Evolutionary conservation across 164 flowering plant species (phyloP).

Genomic region (Berberis thunbergii): DNA sequence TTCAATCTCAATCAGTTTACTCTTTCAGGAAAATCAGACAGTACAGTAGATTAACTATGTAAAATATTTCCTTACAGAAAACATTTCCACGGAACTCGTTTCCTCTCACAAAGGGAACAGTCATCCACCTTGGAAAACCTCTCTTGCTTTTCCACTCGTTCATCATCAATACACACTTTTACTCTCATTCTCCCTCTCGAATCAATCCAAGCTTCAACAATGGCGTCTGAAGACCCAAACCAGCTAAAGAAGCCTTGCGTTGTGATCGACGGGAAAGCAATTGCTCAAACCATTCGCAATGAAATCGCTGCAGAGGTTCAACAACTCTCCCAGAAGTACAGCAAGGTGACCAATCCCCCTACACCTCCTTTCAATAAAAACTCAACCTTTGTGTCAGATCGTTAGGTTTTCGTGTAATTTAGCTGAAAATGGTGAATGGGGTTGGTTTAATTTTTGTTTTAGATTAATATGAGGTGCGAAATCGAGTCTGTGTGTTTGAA

Average conservation of each 20-base stretch:
- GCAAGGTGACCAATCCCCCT: slow-evolving; percentile 39
- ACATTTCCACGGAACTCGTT: too few relatives aligned
- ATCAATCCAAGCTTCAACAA: background rate
- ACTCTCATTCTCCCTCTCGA: too few relatives aligned
- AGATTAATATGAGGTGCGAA: background rate
- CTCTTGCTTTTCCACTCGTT: too few relatives aligned
- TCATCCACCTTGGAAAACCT: too few relatives aligned
- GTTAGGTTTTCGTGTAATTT: background rate
- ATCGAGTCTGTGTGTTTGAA: too few relatives aligned
- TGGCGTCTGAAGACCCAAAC: slow-evolving; percentile 40
- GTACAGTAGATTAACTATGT: too few relatives aligned
- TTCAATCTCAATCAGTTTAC: too few relatives aligned
- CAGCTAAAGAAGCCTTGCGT: slow-evolving; percentile 39
- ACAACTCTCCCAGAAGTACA: slow-evolving; percentile 43
- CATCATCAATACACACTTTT: too few relatives aligned
- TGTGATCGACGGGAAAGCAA: slow-evolving; percentile 73
- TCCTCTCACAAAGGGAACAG: too few relatives aligned
- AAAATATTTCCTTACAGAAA: too few relatives aligned
- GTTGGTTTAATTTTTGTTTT: background rate
- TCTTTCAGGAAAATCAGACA: too few relatives aligned
- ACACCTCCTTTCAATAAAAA: background rate
- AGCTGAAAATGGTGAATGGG: background rate
- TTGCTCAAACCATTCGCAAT: slow-evolving; percentile 71
- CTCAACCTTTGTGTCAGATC: background rate
- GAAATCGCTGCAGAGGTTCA: slow-evolving; percentile 70